Evolutionary conservation across 176 grass and related monocot genomes (phyloP), one percentile per base, ranked within the genome.

Genomic region (Musa beccarii): DNA sequence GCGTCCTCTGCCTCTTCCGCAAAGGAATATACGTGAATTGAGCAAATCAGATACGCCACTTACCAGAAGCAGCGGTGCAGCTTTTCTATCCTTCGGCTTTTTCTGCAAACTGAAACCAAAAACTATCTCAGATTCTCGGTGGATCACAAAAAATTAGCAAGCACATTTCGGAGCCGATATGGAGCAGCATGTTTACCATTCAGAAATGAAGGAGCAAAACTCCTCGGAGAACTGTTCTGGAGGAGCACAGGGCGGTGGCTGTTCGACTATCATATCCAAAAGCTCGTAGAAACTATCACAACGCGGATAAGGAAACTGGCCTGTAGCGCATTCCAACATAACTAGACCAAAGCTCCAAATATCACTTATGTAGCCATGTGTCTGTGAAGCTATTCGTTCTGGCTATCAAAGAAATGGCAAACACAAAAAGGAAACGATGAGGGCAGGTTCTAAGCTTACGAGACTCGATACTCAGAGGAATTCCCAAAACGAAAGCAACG

Each of bases 261-360:
- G 73, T 6, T 91, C 90, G 4, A 93, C 95, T 53, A 98, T 88
- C 71, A 80, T 91, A 83, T 86, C 88, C 68, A 98, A 84, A 74
- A 98, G 88, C 76, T 93, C 90, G 56, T 89, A 98, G 84, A 91
- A 93, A 81, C 84, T 91, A 15, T 87, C 88, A 73, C 51, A 19
- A 63, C 24, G 78, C 49, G 95, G 95, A 80, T 91, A 98, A 75
- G 95, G 95, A 83, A 98, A 98, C 70, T 81, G 77, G 19, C 95
- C 95, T 0, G 88, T 98, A 59, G 95, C 95, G 74, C 90, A 98
- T 80, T 98, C 90, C 72, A 98, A 71, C 26, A 94, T 75, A 59
- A 93, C 80, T 55, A 98, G 76, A 22, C 95, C 95, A 50, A 98
- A 78, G 83, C 95, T 98, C 95, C 95, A 98, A 64, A 98, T 98